These are phyloP conservation scores for Flaveria brownii DNA, from an alignment of 129 eudicot species.

Conservation along the genomic window DNA sequence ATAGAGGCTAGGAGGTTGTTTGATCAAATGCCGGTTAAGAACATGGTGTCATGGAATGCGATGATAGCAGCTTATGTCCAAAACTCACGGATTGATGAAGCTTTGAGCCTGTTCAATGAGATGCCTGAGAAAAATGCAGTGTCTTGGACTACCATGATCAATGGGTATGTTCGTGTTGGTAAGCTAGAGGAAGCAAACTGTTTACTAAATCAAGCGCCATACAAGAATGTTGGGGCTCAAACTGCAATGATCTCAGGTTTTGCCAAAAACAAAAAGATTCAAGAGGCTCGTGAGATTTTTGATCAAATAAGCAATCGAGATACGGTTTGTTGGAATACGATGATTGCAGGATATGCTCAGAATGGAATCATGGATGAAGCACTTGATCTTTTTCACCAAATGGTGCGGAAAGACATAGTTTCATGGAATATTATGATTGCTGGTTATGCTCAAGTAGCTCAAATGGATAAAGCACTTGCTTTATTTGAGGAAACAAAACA, in stretches of 20 bases:
- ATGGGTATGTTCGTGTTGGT: conserved; percentile 38
- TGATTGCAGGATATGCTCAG: conserved; percentile 63
- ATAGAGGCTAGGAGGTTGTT: conserved; percentile 53
- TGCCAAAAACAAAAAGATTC: conserved; percentile 35
- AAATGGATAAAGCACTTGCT: conserved; percentile 49
- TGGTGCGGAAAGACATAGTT: conserved; percentile 46
- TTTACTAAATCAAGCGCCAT: conserved; percentile 49
- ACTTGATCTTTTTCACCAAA: conserved; percentile 39
- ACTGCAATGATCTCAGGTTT: conserved; percentile 65
- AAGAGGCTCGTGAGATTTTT: conserved; percentile 45
- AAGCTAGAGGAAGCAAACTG: conserved; percentile 49
- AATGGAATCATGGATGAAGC: conserved; percentile 57
- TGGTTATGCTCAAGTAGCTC: conserved; percentile 55
- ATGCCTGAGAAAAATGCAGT: conserved; percentile 52
- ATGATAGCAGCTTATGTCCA: conserved; percentile 66
- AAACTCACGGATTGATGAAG: conserved; percentile 44
- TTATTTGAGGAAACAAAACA: conserved; percentile 43
- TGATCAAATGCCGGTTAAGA: conserved; percentile 47
- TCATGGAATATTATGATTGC: conserved; percentile 64
- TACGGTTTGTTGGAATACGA: conserved; percentile 60
- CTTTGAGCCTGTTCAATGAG: conserved; percentile 37
- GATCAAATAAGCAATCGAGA: conserved; percentile 39
- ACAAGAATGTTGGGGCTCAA: conserved; percentile 58
- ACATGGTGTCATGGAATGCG: conserved; percentile 63
- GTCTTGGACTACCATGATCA: conserved; percentile 61